Percentiles rank a stretch among this genome's conserved stretches.
Evolutionary conservation across 2,329 filamentous ascomycete species (phyloP).

Genomic region (Myriosclerotinia curreyana): DNA sequence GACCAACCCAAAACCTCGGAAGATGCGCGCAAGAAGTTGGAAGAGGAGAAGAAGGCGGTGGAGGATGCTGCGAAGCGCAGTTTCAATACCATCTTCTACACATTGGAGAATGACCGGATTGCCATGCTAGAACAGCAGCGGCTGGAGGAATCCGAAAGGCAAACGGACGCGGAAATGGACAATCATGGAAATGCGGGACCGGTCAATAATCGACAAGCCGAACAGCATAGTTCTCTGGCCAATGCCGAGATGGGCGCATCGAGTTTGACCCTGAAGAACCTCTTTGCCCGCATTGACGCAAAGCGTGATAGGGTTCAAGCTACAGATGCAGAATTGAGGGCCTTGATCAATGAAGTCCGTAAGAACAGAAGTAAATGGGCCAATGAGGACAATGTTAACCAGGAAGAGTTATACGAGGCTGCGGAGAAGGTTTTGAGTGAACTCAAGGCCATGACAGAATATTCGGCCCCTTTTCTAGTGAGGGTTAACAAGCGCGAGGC

Average conservation of each 20-base stretch:
- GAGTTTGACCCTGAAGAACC: conserved; percentile 91
- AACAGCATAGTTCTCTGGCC: conserved; percentile 83
- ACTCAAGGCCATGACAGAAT: conserved; percentile 94
- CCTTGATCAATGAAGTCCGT: conserved; percentile 92
- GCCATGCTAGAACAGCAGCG: conserved; percentile 98
- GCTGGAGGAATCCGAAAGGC: conserved; percentile 92
- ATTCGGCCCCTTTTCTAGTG: conserved; percentile 92
- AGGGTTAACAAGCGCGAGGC: conserved; percentile 96
- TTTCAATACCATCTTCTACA: conserved; percentile 93
- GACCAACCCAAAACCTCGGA: conserved; percentile 69
- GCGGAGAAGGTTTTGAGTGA: conserved; percentile 96
- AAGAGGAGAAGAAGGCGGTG: conserved; percentile 85
- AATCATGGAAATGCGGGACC: conserved; percentile 54
- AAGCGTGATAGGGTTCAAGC: conserved; percentile 87
- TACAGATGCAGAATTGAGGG: conserved; percentile 87
- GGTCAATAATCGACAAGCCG: conserved; percentile 50
- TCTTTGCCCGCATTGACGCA: conserved; percentile 92
- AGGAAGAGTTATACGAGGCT: conserved; percentile 96
- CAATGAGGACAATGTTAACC: conserved; percentile 93
- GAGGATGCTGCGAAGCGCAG: conserved; percentile 86
- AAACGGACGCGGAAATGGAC: conserved; percentile 93
- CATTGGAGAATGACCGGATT: conserved; percentile 88
- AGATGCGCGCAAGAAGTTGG: conserved; percentile 87
- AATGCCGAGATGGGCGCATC: conserved; percentile 94
- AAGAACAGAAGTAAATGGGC: conserved; percentile 99